A percentile compares a stretch with the other conserved stretches of the same genome.
These are phyloP conservation scores for Euphorbia tirucalli DNA, from an alignment of 345 rosid genomes.

Conservation along the genomic window DNA sequence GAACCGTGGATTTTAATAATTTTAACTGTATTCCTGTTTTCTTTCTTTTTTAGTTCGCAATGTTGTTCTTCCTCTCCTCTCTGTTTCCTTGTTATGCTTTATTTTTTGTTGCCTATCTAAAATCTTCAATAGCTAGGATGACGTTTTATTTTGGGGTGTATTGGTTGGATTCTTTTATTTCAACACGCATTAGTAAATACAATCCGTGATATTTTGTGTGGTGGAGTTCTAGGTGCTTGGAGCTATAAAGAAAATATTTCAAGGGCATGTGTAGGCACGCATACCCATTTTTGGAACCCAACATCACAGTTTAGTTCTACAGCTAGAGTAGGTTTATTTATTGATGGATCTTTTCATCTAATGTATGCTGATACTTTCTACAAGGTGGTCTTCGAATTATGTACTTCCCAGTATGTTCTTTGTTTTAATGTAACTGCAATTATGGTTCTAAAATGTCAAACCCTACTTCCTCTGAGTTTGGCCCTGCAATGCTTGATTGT, in stretches of 20 bases:
- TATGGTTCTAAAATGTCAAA: neutral
- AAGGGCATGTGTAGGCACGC: neutral
- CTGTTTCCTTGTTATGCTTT: neutral
- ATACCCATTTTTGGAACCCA: neutral
- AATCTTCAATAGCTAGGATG: neutral
- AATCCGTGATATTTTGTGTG: neutral
- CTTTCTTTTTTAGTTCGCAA: neutral
- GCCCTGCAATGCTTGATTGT: constrained; percentile 35
- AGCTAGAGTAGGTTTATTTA: neutral
- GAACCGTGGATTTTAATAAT: neutral
- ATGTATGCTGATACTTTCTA: neutral
- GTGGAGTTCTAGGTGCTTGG: neutral
- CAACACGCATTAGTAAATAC: neutral
- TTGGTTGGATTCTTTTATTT: neutral
- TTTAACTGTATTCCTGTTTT: neutral
- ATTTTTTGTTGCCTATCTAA: neutral
- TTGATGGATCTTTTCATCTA: neutral
- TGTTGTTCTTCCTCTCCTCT: neutral
- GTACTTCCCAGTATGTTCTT: neutral
- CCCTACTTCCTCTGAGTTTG: constrained; percentile 9
- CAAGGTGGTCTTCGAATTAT: neutral
- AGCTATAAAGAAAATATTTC: neutral
- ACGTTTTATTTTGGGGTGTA: neutral
- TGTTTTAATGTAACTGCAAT: neutral
- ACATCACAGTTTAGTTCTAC: neutral